Percentiles rank a stretch among this genome's conserved stretches.
Evolutionary conservation across 805 yeast genomes (phyloP).

Genomic region (Teunomyces atbi): DNA sequence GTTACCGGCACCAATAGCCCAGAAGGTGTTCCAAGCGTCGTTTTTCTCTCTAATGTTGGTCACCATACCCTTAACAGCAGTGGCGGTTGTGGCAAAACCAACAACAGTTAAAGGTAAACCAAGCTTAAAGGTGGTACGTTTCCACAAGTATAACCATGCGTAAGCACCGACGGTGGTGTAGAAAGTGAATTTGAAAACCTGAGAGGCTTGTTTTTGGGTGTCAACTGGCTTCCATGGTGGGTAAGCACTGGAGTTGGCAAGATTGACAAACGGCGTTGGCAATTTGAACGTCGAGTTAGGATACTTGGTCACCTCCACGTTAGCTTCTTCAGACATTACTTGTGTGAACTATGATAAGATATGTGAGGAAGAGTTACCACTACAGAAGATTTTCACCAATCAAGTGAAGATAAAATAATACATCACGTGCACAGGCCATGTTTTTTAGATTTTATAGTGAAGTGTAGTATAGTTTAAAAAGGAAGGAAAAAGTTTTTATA

Average conservation of each 20-base stretch:
- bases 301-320: conserved; percentile 9
- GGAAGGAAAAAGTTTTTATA: too few species aligned
- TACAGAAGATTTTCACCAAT: conserved; percentile 3
- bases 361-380: conserved; percentile 1
- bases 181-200: conserved; percentile 46
- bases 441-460: neutral
- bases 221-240: conserved; percentile 55
- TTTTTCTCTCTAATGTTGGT: conserved; percentile 62
- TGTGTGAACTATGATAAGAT: conserved; percentile 2
- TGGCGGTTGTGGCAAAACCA: conserved; percentile 50
- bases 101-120: conserved; percentile 40
- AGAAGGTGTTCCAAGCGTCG: conserved; percentile 61
- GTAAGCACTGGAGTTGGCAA: conserved; percentile 38
- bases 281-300: conserved; percentile 42
- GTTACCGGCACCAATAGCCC: conserved; percentile 59
- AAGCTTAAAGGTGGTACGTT: conserved; percentile 41
- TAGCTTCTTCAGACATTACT: conserved; percentile 11
- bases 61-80: conserved; percentile 46
- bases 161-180: conserved; percentile 50
- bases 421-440: neutral
- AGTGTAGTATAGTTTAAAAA: too few species aligned
- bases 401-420: conserved; percentile 5
- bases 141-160: conserved; percentile 44
- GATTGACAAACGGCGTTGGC: conserved; percentile 42
- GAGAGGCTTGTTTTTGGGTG: conserved; percentile 49